Base-by-base conservation (phyloP, 352 stramenopile species). In the Phytophthora cactorum region DNA sequence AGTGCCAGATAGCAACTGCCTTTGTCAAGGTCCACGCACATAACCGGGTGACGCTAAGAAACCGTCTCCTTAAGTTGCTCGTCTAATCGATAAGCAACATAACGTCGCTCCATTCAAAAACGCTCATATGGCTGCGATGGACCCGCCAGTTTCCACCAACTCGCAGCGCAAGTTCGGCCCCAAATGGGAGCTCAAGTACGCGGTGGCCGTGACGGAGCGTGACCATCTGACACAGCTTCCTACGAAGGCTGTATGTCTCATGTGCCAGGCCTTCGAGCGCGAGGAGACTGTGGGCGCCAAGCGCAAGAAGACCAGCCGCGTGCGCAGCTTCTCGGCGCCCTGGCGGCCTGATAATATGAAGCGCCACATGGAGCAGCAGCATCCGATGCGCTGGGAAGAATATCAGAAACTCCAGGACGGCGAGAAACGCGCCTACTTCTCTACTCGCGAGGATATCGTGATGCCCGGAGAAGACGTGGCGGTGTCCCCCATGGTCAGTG, bases 331-430 rank as follows among this genome's bases (percentile, higher is more conserved):
- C 59, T 67, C 67, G 45, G 15, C 68, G 43, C 71, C 71, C 9
- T 79, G 71, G 67, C 51, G 71, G 32, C 70, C 68, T 17, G 71
- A 79, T 43, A 74, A 79, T 32, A 79, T 79, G 71, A 72, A 67
- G 52, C 57, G 65, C 22, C 71, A 79, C 50, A 76, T 79, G 66
- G 53, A 70, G 28, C 55, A 79, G 53, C 67, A 79, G 34, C 71
- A 79, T 36, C 63, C 57, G 5, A 41, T 29, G 57, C 62, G 70
- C 29, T 79, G 61, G 57, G 49, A 59, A 14, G 55, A 77, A 45
- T 79, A 77, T 17, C 57, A 67, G 47, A 68, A 60, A 34, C 60
- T 79, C 2, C 52, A 46, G 5, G 52, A 69, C 14, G 51, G 34
- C 29, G 63, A 77, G 31, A 77, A 65, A 52, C 44, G 64, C 44